These are phyloP conservation scores for Hysterium pulicare DNA, from an alignment of 2,329 filamentous ascomycete species.

Conservation along the genomic window DNA sequence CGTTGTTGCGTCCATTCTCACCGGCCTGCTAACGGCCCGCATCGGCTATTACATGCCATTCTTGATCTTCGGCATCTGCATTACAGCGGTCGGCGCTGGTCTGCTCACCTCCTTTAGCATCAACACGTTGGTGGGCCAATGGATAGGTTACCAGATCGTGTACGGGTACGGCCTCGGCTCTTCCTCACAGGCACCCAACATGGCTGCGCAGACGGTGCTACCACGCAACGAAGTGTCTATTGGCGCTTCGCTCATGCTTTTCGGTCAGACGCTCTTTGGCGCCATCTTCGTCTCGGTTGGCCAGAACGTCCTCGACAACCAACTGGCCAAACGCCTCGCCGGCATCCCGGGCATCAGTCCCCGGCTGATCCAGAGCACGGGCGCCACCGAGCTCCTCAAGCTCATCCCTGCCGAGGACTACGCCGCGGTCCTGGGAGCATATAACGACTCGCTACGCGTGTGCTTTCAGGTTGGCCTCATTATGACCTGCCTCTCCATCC, in stretches of 20 bases:
- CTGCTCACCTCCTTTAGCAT: constrained; percentile 17
- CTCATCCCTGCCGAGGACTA: constrained; percentile 50
- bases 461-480: constrained; percentile 53
- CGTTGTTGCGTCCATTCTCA: not conserved
- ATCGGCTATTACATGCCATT: constrained; percentile 17
- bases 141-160: constrained; percentile 30
- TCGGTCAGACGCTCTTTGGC: constrained; percentile 63
- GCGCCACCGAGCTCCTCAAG: constrained; percentile 54
- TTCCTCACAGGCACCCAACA: constrained; percentile 37
- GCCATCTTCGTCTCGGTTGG: constrained; percentile 62
- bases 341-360: constrained; percentile 38
- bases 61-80: constrained; percentile 19
- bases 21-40: not conserved
- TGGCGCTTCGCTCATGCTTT: constrained; percentile 43
- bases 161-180: constrained; percentile 36
- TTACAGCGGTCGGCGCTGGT: constrained; percentile 23
- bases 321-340: constrained; percentile 52
- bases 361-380: constrained; percentile 38
- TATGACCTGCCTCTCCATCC: constrained; percentile 37
- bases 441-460: constrained; percentile 56
- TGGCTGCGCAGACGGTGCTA: constrained; percentile 41
- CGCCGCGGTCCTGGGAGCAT: constrained; percentile 54
- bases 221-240: constrained; percentile 35
- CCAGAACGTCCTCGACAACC: constrained; percentile 65
- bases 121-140: constrained; percentile 9